These are phyloP conservation scores for Rhodotorula sp. DNA, from an alignment of 1,284 basidiomycete genomes.

Conservation along the genomic window DNA sequence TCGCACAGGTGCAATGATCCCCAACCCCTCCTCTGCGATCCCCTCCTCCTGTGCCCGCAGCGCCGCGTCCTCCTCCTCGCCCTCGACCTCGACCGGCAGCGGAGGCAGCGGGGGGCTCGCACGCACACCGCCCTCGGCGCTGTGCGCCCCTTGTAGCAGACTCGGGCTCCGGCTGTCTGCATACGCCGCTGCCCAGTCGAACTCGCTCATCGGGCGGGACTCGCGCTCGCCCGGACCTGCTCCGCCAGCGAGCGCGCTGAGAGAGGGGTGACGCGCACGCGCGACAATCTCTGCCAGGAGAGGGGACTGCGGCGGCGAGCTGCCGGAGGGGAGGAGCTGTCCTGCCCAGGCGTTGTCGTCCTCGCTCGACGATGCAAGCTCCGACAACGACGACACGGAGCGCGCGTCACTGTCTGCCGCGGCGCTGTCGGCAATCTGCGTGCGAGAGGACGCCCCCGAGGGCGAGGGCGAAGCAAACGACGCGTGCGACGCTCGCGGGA, in stretches of 20 bases:
- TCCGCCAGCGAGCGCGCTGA: neutral
- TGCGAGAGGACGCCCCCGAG: neutral
- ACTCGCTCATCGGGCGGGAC: conserved; percentile 23
- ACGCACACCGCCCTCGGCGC: neutral
- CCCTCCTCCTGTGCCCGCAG: neutral
- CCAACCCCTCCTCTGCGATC: neutral
- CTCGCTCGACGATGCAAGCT: conserved; percentile 9
- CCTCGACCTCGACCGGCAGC: neutral
- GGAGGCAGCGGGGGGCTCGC: conserved; percentile 2
- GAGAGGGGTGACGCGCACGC: neutral
- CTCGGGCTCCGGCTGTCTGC: neutral
- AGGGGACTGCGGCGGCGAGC: conserved; percentile 1
- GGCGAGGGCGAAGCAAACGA: neutral
- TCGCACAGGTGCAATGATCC: neutral
- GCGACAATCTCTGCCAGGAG: neutral
- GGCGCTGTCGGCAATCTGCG: neutral
- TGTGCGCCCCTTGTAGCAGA: neutral
- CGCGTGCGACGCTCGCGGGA: neutral
- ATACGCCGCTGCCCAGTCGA: conserved; percentile 26
- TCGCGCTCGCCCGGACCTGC: neutral
- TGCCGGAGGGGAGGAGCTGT: neutral
- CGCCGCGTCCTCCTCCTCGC: neutral
- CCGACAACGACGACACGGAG: neutral
- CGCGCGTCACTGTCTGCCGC: neutral
- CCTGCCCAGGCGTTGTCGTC: conserved; percentile 19